These are phyloP conservation scores for Biscogniauxia mediterranea DNA, from an alignment of 2,329 filamentous ascomycete species.

Conservation along the genomic window DNA sequence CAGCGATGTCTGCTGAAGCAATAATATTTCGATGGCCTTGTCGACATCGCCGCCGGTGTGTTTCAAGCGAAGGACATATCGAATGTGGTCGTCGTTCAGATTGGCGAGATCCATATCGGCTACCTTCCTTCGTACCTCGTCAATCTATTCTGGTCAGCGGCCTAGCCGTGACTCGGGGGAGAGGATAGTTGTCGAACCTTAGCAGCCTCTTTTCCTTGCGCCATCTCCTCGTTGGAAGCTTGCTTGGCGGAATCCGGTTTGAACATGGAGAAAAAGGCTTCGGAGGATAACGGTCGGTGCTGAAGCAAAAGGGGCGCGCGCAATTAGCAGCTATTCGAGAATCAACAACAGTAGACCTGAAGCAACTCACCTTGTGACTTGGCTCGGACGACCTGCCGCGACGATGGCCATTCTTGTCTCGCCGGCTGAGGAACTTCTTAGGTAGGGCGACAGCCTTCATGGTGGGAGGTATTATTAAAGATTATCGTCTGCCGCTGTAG, in stretches of 20 bases:
- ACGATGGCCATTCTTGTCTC: conserved; percentile 61
- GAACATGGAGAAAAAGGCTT: conserved; percentile 64
- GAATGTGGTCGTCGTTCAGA: conserved; percentile 56
- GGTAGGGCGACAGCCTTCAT: conserved; percentile 52
- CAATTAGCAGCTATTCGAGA: conserved; percentile 9
- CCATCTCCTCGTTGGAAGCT: conserved; percentile 44
- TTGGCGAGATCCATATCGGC: conserved; percentile 44
- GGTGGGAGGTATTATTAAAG: conserved; percentile 26
- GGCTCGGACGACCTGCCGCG: conserved; percentile 57
- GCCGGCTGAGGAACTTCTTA: conserved; percentile 68
- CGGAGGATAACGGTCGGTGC: conserved; percentile 53
- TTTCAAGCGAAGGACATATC: conserved; percentile 55
- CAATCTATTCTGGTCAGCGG: conserved; percentile 28
- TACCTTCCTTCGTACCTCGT: conserved; percentile 33
- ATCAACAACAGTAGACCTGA: conserved; percentile 6
- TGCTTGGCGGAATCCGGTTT: conserved; percentile 59
- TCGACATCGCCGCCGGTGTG: conserved; percentile 69
- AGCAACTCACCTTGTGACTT: conserved; percentile 46
- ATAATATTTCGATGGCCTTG: conserved; percentile 72
- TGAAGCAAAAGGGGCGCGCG: conserved; percentile 25
- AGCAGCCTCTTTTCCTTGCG: conserved; percentile 45
- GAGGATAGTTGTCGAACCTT: conserved; percentile 34
- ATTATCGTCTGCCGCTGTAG: conserved; percentile 10
- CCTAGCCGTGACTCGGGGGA: conserved; percentile 4
- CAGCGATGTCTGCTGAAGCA: conserved; percentile 77